These are phyloP conservation scores for Rubia balearica DNA, from an alignment of 305 asterid genomes.

Conservation along the genomic window DNA sequence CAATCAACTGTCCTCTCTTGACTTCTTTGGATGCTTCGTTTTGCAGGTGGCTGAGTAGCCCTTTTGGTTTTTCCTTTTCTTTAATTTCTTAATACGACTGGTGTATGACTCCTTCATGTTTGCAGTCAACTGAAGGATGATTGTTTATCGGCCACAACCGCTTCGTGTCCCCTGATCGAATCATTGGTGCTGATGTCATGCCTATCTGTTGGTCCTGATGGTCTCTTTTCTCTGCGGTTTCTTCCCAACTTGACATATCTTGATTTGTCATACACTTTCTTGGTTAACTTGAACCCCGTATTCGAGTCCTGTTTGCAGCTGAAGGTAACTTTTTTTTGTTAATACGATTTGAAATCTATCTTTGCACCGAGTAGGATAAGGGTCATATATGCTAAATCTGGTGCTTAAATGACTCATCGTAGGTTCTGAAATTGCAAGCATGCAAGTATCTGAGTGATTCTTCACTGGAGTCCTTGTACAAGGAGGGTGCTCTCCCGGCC, in stretches of 20 bases:
- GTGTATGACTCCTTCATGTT: background rate
- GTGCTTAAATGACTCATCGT: background rate
- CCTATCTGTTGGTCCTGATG: conserved; percentile 75
- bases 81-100: background rate
- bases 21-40: conserved; percentile 96
- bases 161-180: conserved; percentile 56
- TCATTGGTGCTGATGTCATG: conserved; percentile 62
- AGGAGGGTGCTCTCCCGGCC: conserved; percentile 76
- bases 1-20: conserved; percentile 69
- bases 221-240: conserved; percentile 55
- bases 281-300: conserved; percentile 79
- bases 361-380: background rate
- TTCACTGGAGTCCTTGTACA: conserved; percentile 85
- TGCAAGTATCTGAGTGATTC: conserved; percentile 85
- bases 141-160: conserved; percentile 78
- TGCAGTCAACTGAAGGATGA: conserved; percentile 92
- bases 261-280: conserved; percentile 85
- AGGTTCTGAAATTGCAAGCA: conserved; percentile 98
- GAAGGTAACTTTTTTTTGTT: conserved; percentile 44
- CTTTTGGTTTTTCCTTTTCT: background rate
- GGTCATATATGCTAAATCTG: background rate
- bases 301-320: conserved; percentile 60
- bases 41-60: conserved; percentile 57
- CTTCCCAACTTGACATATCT: conserved; percentile 74
- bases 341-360: background rate